Base-by-base conservation (phyloP, 192 early-diverging fungal genomes). In the Oehlia diaphana region DNA sequence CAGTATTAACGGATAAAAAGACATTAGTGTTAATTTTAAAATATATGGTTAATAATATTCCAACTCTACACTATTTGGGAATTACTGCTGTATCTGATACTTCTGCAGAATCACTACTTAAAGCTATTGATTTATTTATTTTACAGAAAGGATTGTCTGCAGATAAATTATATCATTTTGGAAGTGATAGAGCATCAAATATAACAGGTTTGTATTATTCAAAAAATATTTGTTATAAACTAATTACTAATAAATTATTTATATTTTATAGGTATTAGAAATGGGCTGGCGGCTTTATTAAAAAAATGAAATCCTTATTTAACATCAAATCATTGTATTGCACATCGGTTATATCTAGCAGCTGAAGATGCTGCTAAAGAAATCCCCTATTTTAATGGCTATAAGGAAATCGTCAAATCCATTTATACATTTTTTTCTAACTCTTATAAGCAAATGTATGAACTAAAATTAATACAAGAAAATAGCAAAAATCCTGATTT, bases 251-350 rank as follows among this genome's bases (percentile, higher is more conserved):
- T 37, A 37, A 4, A 37, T 1, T 1, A 37, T n/a, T n/a, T n/a
- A n/a, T n/a, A n/a, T n/a, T n/a, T n/a, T n/a, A n/a, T n/a, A n/a
- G n/a, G n/a, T n/a, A 37, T 39, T 8, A 39, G 39, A 39, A 39
- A 37, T 67, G 65, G 33, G 4, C 13, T 67, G 8, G 14, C 13
- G 0, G 14, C 31, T 14, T 33, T 67, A 2, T 28, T 67, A 7
- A 67, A 67, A 33, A n/a, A 67, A 67, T 5, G 65, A 33, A 67
- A 67, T 67, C 65, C 65, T 14, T 67, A 28, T 33, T 31, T 67
- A 14, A 14, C 65, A 1, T 67, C 33, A 3, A 67, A 67, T 67
- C 65, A 67, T 67, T 67, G 33, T 67, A 28, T 67, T 67, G 65
- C 28, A 9, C 33, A 67, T 12, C 65, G 33, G 9, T n/a, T n/a